A percentile compares a stretch with the other conserved stretches of the same genome.
These are phyloP conservation scores for Kregervanrija pseudodelftensis DNA, from an alignment of 805 yeast species.

Conservation along the genomic window DNA sequence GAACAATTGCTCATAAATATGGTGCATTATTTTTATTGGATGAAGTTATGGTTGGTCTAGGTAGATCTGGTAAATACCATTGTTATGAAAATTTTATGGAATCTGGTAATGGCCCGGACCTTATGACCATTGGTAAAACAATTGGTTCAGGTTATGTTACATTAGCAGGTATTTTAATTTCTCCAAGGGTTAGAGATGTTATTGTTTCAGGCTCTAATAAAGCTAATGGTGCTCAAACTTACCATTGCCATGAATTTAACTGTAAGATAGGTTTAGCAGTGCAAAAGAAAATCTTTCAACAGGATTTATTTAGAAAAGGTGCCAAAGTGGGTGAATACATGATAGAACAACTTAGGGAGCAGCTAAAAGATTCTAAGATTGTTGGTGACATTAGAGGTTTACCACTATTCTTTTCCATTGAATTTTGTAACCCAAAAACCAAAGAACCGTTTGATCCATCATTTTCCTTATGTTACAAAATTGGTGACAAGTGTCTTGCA, in stretches of 20 bases:
- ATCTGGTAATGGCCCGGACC: slow-evolving; percentile 38
- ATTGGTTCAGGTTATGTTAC: slow-evolving; percentile 45
- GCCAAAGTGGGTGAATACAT: slow-evolving; percentile 36
- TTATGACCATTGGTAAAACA: slow-evolving; percentile 44
- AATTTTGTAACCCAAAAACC: slow-evolving; percentile 38
- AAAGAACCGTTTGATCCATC: slow-evolving; percentile 38
- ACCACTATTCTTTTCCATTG: slow-evolving; percentile 51
- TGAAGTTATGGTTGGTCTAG: slow-evolving; percentile 71
- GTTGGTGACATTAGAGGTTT: slow-evolving; percentile 49
- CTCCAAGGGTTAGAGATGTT: slow-evolving; percentile 35
- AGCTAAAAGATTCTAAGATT: slow-evolving; percentile 25
- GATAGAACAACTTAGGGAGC: slow-evolving; percentile 28
- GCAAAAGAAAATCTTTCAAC: slow-evolving; percentile 30
- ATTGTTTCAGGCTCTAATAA: slow-evolving; percentile 34
- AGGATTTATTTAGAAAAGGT: slow-evolving; percentile 33
- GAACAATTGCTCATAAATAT: slow-evolving; percentile 75
- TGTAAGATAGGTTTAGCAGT: slow-evolving; percentile 42
- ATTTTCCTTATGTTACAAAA: slow-evolving; percentile 22
- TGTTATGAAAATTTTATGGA: slow-evolving; percentile 38
- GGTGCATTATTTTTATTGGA: slow-evolving; percentile 92
- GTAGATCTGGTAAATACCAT: slow-evolving; percentile 40
- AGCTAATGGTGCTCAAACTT: slow-evolving; percentile 43
- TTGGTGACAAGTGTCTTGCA: slow-evolving; percentile 29
- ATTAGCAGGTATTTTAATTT: slow-evolving; percentile 40
- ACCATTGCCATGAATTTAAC: slow-evolving; percentile 41